Evolutionary conservation across 345 rosid species (phyloP), one percentile per base, ranked within the genome.

Genomic region (Populus euphratica): DNA sequence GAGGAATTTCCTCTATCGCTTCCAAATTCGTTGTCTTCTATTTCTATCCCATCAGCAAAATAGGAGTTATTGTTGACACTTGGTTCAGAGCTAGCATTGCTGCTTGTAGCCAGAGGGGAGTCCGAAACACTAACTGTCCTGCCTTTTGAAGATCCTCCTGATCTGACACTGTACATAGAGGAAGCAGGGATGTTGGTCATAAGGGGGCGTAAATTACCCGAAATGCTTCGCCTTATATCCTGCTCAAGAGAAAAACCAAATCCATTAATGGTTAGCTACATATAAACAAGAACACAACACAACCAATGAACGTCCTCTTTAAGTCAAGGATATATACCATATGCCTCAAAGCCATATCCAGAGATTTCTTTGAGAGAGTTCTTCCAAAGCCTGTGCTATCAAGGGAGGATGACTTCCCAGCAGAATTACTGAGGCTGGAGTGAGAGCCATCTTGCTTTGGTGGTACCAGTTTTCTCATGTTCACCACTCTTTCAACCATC

Each of bases 151-250:
- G 84, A 77, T 63, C 81, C 84, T 27, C 78, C 84, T 25, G 84
- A 81, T 72, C 84, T 81, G 11, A 77, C 84, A 50, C 78, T 77
- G 61, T 81, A 81, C 52, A 77, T 76, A 0, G 96, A 88, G 35
- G 96, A 91, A 73, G 93, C 91, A 8, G 92, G 94, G 66, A 93
- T 84, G 79, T 87, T 90, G 44, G 93, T 89, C 82, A 90, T 83
- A 11, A 86, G 82, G n/a, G 78, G 80, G 35, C 81, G 62, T 38
- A 81, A 72, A 70, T 81, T 73, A 33, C 84, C 78, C 21, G 69
- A 29, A 73, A 77, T 23, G 49, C 75, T 77, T 73, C 78, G 71
- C 54, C 84, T 81, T 36, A 81, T 81, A 69, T 77, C 81, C 84
- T 81, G 78, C 72, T 77, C 76, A 73, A 38, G 17, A 69, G 12